Conservation (phyloP, 2,329 filamentous ascomycete species). For the Blumeria graminis region DNA sequence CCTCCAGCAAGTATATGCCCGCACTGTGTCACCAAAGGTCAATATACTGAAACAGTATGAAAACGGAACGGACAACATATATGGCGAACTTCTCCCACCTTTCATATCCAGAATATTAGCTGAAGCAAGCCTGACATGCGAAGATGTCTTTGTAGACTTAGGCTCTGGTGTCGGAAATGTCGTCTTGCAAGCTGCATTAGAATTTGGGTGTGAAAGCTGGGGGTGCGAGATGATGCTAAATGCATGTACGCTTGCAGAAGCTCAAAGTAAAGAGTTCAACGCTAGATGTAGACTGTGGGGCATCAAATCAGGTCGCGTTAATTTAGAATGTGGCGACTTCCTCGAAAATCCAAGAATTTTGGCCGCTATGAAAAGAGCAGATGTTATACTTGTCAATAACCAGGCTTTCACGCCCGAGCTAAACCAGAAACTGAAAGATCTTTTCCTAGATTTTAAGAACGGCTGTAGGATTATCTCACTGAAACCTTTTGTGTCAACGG, state of each 20-base stretch:
- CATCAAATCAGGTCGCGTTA: constrained; percentile 52
- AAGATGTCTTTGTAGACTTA: constrained; percentile 77
- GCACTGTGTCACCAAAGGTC: constrained; percentile 74
- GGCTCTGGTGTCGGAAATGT: constrained; percentile 94
- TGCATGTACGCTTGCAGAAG: constrained; percentile 56
- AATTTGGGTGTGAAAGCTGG: constrained; percentile 85
- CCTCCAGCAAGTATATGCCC: constrained; percentile 68
- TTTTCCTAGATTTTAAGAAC: constrained; percentile 82
- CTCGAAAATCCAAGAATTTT: constrained; percentile 46
- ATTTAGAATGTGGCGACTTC: constrained; percentile 66
- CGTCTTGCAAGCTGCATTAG: constrained; percentile 74
- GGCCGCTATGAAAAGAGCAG: constrained; percentile 53
- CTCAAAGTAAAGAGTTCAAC: constrained; percentile 61
- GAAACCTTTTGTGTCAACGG: constrained; percentile 69
- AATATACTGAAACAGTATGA: constrained; percentile 67
- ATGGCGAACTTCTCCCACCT: constrained; percentile 70
- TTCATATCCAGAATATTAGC: constrained; percentile 68
- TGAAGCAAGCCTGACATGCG: constrained; percentile 50
- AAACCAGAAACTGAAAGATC: constrained; percentile 62
- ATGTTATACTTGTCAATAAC: constrained; percentile 96
- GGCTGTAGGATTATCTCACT: constrained; percentile 79
- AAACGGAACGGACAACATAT: constrained; percentile 79
- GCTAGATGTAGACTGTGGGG: constrained; percentile 82
- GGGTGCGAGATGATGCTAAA: constrained; percentile 93
- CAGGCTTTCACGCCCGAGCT: constrained; percentile 78